Conservation (phyloP, 306 rosid species). For the Herpetospermum pedunculosum region DNA sequence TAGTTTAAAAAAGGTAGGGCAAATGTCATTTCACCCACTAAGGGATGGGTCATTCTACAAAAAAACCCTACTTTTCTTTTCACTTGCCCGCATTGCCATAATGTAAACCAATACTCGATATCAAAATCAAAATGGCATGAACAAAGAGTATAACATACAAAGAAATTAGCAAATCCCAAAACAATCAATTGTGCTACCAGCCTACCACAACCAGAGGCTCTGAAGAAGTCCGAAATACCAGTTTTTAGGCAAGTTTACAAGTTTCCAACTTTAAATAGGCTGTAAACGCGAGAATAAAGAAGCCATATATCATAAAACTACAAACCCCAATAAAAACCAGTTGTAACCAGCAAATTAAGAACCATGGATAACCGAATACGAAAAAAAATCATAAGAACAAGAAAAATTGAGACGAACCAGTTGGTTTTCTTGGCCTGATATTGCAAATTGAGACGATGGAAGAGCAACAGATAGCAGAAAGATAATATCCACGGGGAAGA, state of each 20-base stretch:
- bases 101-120: background rate
- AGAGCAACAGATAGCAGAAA: background rate
- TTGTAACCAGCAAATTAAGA: background rate
- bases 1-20: no score
- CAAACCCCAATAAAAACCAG: background rate
- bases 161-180: background rate
- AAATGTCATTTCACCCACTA: no score
- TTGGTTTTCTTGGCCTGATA: background rate
- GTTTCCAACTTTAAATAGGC: background rate
- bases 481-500: background rate
- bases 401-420: background rate
- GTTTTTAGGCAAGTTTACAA: background rate
- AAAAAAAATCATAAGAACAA: background rate
- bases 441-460: background rate
- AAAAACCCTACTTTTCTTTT: no score
- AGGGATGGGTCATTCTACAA: no score
- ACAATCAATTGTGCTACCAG: background rate
- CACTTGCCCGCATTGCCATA: no score
- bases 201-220: background rate
- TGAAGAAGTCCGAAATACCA: background rate
- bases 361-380: background rate
- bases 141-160: background rate
- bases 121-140: background rate
- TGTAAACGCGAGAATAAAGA: background rate
- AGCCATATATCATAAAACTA: background rate